phyloP scores from a whole-genome alignment of 2,329 filamentous ascomycete genomes.

The Plectosphaerella cucumerina region DNA sequence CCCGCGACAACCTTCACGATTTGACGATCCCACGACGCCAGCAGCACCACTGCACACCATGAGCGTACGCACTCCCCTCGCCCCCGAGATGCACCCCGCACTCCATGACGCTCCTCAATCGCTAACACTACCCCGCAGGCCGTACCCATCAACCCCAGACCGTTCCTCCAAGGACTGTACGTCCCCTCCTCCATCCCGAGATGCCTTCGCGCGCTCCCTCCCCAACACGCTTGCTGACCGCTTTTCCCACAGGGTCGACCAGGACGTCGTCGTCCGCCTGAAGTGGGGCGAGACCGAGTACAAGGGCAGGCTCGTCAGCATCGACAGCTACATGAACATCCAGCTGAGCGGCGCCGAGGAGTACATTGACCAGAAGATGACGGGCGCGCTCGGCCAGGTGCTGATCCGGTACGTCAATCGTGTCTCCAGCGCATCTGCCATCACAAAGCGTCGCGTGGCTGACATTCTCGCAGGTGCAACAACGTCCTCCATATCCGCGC shows the following conservation, averaged over 20 bases:
- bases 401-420: conserved; percentile 72
- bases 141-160: conserved; percentile 93
- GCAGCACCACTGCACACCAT: conserved; percentile 20
- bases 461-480: conserved; percentile 63
- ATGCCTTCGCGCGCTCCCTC: too few species aligned
- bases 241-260: conserved; percentile 63
- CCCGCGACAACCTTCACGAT: background rate
- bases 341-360: conserved; percentile 89
- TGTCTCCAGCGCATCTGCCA: too few species aligned
- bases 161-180: conserved; percentile 89
- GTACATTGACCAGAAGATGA: conserved; percentile 83
- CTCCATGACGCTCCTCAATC: background rate
- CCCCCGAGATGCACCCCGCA: background rate
- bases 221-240: background rate
- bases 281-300: conserved; percentile 99
- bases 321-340: conserved; percentile 99
- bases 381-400: conserved; percentile 82
- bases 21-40: background rate
- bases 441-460: too few species aligned
- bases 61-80: conserved; percentile 22
- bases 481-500: conserved; percentile 91
- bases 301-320: conserved; percentile 85
- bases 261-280: conserved; percentile 83
- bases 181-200: conserved; percentile 28
- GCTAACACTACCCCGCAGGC: conserved; percentile 45